A percentile compares a stretch with the other conserved stretches of the same genome.
Conservation (phyloP, 805 yeast species). For the Pichia paraexigua region DNA sequence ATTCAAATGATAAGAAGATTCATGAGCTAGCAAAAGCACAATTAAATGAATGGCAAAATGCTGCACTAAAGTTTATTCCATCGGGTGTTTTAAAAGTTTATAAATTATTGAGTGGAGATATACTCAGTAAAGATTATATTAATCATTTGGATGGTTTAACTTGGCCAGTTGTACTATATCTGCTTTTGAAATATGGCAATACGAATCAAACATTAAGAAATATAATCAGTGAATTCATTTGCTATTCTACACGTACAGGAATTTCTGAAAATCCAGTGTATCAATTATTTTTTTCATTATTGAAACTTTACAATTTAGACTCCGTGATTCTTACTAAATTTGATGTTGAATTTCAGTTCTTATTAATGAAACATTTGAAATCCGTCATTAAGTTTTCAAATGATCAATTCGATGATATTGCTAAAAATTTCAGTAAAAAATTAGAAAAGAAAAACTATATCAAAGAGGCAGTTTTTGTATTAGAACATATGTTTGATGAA, state of each 20-base stretch:
- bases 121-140: constrained; percentile 23
- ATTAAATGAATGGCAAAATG: constrained; percentile 54
- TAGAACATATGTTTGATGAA: constrained; percentile 49
- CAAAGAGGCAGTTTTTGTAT: constrained; percentile 56
- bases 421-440: constrained; percentile 39
- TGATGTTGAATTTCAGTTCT: constrained; percentile 18
- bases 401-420: constrained; percentile 14
- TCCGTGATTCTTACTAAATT: constrained; percentile 3
- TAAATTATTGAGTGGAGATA: constrained; percentile 52
- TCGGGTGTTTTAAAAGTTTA: constrained; percentile 48
- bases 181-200: constrained; percentile 59
- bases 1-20: constrained; percentile 59
- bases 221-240: constrained; percentile 23
- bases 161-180: constrained; percentile 58
- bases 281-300: constrained; percentile 6
- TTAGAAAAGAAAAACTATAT: constrained; percentile 40
- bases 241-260: constrained; percentile 5
- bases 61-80: constrained; percentile 41
- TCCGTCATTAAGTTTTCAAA: constrained; percentile 12
- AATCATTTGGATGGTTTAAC: constrained; percentile 40
- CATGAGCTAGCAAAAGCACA: constrained; percentile 51
- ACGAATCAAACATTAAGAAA: constrained; percentile 29
- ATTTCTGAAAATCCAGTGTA: constrained; percentile 5
- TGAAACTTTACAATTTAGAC: constrained; percentile 3
- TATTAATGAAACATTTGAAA: constrained; percentile 22